phyloP scores from a whole-genome alignment of 192 early-diverging fungal species.

The Coemansia reversa region DNA sequence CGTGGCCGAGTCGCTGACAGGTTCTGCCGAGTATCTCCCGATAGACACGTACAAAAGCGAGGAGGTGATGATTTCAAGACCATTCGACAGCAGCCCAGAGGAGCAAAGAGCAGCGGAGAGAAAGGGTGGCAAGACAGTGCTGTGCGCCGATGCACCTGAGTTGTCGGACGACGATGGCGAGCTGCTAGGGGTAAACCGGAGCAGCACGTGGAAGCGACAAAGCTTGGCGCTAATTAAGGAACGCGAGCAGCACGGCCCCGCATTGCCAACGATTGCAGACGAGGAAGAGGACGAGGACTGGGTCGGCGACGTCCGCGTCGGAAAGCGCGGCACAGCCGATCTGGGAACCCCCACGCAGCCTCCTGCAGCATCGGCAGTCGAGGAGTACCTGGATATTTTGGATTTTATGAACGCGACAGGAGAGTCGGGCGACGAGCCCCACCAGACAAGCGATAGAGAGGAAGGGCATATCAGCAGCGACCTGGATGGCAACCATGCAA shows the following conservation, averaged over 20 bases:
- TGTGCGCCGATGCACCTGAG: constrained; percentile 3
- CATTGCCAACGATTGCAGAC: constrained; percentile 32
- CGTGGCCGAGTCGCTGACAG: constrained; percentile 27
- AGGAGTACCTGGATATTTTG: constrained; percentile 48
- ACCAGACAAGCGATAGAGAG: constrained; percentile 5
- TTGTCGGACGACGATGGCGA: constrained; percentile 11
- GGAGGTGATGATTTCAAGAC: neutral
- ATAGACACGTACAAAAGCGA: constrained; percentile 27
- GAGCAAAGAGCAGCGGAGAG: neutral
- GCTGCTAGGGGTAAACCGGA: constrained; percentile 28
- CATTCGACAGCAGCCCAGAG: neutral
- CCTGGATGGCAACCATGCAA: constrained; percentile 30
- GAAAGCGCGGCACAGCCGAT: neutral
- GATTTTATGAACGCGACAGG: constrained; percentile 37
- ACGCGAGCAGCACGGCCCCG: constrained; percentile 32
- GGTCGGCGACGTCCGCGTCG: neutral
- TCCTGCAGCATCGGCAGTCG: constrained; percentile 14
- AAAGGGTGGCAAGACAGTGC: neutral
- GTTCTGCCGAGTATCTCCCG: constrained; percentile 50
- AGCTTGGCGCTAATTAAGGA: constrained; percentile 38
- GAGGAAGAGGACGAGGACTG: constrained; percentile 7
- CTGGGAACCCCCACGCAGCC: constrained; percentile 4
- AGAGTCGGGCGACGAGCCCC: neutral
- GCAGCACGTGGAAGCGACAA: constrained; percentile 47
- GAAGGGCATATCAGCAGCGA: constrained; percentile 55